Evolutionary conservation across 768 basidiomycete species (phyloP).

Genomic region (Boletus barrowsii): DNA sequence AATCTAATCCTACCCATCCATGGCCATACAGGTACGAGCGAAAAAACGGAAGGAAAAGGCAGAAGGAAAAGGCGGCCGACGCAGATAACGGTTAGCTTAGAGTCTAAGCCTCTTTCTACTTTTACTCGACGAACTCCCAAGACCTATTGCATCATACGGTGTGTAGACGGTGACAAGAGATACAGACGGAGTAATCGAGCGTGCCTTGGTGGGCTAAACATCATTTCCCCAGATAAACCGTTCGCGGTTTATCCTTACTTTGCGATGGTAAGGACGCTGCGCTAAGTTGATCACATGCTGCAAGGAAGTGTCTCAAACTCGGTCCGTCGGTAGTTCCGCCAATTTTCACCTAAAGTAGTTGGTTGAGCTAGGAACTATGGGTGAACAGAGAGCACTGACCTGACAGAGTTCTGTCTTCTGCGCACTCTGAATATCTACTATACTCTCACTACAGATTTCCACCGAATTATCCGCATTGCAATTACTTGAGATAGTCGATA

Average conservation of each 20-base stretch:
- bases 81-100: constrained; percentile 23
- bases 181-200: no score
- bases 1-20: background rate
- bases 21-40: constrained; percentile 62
- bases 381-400: constrained; percentile 35
- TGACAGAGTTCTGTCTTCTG: constrained; percentile 51
- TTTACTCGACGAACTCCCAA: no score
- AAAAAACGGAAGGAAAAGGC: constrained; percentile 78
- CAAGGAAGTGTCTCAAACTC: constrained; percentile 46
- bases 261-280: constrained; percentile 28
- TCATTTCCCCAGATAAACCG: constrained; percentile 8
- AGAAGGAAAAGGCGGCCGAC: constrained; percentile 49
- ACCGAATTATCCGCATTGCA: background rate
- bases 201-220: background rate
- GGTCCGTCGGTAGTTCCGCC: constrained; percentile 34
- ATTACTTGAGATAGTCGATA: background rate
- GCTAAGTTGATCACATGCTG: constrained; percentile 43
- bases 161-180: background rate
- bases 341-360: constrained; percentile 42
- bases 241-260: constrained; percentile 8
- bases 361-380: constrained; percentile 1
- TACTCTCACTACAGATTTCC: constrained; percentile 42
- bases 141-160: background rate
- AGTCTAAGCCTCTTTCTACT: no score
- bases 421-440: constrained; percentile 52